Conservation (phyloP, 208 protist genomes). For the Acanthamoeba royreba region DNA sequence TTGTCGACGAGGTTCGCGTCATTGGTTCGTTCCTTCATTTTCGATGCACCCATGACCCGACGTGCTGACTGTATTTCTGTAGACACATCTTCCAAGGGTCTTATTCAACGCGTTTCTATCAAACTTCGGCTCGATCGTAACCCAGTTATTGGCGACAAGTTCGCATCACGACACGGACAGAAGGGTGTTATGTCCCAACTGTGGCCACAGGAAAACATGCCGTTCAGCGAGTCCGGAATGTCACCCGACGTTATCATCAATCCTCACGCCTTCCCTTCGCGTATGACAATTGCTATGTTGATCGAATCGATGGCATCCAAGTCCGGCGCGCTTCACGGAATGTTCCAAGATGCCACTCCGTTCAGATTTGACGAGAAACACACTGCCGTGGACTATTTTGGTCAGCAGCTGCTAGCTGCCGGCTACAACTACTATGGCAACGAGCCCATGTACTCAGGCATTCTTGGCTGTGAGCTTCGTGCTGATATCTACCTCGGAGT, state of each 20-base stretch:
- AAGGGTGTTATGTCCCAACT: conserved; percentile 85
- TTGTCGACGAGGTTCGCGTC: conserved; percentile 73
- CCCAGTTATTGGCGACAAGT: conserved; percentile 98
- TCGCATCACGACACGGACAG: conserved; percentile 98
- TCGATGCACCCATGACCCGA: not conserved
- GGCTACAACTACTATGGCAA: conserved; percentile 97
- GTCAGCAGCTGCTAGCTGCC: conserved; percentile 90
- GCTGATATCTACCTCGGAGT: conserved; percentile 96
- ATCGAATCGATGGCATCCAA: conserved; percentile 97
- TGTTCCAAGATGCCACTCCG: conserved; percentile 94
- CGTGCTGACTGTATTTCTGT: not conserved
- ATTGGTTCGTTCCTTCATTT: conserved; percentile 32
- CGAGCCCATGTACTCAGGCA: conserved; percentile 93
- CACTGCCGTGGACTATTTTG: conserved; percentile 90
- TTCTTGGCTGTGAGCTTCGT: conserved; percentile 93
- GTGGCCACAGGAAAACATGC: conserved; percentile 88
- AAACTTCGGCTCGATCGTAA: conserved; percentile 93
- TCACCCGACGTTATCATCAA: conserved; percentile 99
- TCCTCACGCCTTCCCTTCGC: conserved; percentile 99
- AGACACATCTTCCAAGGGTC: not conserved
- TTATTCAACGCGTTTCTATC: conserved; percentile 62
- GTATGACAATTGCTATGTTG: conserved; percentile 99
- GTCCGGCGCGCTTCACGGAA: conserved; percentile 91
- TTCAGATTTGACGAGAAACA: conserved; percentile 87
- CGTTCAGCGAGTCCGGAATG: conserved; percentile 94